Evolutionary conservation across 495 filamentous ascomycete genomes (phyloP), one percentile per base, ranked within the genome.

Genomic region (Filosporella fistucella): DNA sequence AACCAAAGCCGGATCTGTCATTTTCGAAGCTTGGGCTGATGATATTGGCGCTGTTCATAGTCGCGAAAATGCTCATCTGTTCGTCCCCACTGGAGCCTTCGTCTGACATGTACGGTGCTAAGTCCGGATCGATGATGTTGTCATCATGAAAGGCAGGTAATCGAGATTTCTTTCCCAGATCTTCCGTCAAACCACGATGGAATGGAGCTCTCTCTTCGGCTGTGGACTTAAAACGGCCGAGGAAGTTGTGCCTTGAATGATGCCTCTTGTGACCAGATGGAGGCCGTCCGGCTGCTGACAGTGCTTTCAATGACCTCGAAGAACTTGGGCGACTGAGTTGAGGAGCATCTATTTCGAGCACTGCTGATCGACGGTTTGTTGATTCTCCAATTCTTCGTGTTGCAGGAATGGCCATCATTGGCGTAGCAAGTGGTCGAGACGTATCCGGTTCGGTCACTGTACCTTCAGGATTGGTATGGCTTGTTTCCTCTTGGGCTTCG

Each of bases 91-190:
- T 96, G 1, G 88, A 91, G 17, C 83, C 89, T 56, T 90, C 86
- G 63, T 99, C 94, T 14, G 93, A 97, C 71, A 97, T 84, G 67
- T 91, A 97, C 22, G 89, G 88, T 2, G 90, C 91, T 13, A 97
- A 70, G 57, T 97, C 94, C 3, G 94, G 91, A 58, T 99, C 94
- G 60, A 97, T 97, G 54, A 99, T 95, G 57, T 88, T 96, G 60
- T 99, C 94, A 55, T 89, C 89, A 59, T 97, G 94, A 56, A 98
- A 97, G 22, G 91, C 89, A 26, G 91, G 84, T 7, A 96, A 73
- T 12, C 80, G 77, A n/a, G 78, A 71, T 45, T 81, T 81, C 40
- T 71, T 74, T 14, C 69, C 65, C 22, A 79, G 68, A 39, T 95
- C 87, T 43, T 82, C 81, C 16, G 55, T 63, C 38, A 77, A 70